phyloP scores from a whole-genome alignment of 2,329 filamentous ascomycete genomes.

The Colletotrichum cordylinicola region DNA sequence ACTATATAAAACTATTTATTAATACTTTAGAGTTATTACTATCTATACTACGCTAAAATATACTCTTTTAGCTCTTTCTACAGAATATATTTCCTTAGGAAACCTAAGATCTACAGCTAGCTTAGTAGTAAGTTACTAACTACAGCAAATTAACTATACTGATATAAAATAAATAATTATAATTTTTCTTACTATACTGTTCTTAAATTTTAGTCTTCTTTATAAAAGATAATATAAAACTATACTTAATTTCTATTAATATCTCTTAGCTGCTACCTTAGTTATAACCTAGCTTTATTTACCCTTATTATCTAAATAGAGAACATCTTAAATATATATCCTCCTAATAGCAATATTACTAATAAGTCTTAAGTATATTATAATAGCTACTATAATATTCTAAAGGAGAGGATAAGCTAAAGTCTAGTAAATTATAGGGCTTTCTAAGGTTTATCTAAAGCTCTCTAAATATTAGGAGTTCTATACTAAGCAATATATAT shows the following conservation, averaged over 20 bases:
- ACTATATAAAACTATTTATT: background rate
- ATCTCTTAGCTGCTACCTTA: background rate
- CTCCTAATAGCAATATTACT: background rate
- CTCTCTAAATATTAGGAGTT: background rate
- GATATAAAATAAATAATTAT: background rate
- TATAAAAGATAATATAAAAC: background rate
- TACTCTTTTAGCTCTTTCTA: background rate
- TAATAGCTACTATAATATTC: background rate
- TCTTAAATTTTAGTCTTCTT: background rate
- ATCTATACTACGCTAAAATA: background rate
- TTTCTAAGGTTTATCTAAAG: background rate
- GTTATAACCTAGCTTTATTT: background rate
- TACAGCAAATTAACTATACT: background rate
- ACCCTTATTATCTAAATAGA: background rate
- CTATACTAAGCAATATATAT: background rate
- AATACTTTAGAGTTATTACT: background rate
- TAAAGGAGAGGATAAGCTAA: background rate
- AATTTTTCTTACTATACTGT: background rate
- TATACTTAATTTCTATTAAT: background rate
- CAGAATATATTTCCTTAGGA: background rate
- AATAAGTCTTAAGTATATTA: background rate
- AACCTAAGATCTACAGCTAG: background rate
- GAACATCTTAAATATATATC: background rate
- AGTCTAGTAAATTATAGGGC: background rate
- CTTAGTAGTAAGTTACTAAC: background rate